These are phyloP conservation scores for Cystoderma amianthinum DNA, from an alignment of 768 basidiomycete species.

Conservation along the genomic window DNA sequence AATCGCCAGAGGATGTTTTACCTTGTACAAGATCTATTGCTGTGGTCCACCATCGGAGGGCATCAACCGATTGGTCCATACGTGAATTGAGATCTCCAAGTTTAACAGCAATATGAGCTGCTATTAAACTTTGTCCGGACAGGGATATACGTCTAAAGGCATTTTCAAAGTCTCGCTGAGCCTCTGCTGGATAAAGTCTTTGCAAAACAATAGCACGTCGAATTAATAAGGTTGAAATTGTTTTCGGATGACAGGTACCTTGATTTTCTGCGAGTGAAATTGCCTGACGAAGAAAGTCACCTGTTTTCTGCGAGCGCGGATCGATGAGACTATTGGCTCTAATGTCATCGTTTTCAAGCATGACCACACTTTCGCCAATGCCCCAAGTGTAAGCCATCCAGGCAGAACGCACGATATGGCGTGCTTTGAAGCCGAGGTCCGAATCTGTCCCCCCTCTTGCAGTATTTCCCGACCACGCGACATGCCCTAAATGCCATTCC, in stretches of 20 bases:
- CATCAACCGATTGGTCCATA: no score
- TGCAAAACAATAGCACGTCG: no score
- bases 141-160: no score
- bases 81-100: no score
- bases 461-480: slow-evolving; percentile 52
- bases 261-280: slow-evolving; percentile 36
- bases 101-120: no score
- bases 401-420: slow-evolving; percentile 58
- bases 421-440: slow-evolving; percentile 51
- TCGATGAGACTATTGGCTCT: slow-evolving; percentile 40
- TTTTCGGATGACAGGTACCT: no score
- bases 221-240: no score
- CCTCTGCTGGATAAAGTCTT: no score
- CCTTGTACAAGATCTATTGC: slow-evolving; percentile 41
- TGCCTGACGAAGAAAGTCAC: slow-evolving; percentile 44
- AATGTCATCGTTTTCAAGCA: slow-evolving; percentile 19
- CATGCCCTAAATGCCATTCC: slow-evolving; percentile 63
- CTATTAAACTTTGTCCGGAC: no score
- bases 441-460: slow-evolving; percentile 65
- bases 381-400: slow-evolving; percentile 73
- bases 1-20: slow-evolving; percentile 10
- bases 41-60: no score
- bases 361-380: slow-evolving; percentile 29
- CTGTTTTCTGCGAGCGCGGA: slow-evolving; percentile 46
- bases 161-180: no score